Percentiles rank a stretch among this genome's conserved stretches.
These are phyloP conservation scores for Crithidia acanthocephali DNA, from an alignment of 208 protist species.

Conservation along the genomic window DNA sequence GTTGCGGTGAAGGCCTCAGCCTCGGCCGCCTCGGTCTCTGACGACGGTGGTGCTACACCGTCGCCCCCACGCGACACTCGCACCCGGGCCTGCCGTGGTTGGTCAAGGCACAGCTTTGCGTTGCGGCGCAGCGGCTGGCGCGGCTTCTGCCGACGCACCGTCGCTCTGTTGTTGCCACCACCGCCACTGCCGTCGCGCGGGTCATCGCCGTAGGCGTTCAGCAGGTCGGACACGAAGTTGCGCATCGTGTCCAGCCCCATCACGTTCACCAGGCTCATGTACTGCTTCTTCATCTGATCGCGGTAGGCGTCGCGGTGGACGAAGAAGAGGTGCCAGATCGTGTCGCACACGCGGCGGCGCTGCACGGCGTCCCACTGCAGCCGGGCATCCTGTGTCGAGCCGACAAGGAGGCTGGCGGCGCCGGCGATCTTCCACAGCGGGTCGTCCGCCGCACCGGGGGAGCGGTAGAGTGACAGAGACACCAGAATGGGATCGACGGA, in stretches of 20 bases:
- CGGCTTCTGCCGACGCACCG: slow-evolving; percentile 44
- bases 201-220: slow-evolving; percentile 40
- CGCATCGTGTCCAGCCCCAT: slow-evolving; percentile 75
- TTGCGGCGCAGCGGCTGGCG: slow-evolving; percentile 41
- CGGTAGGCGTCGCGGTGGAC: slow-evolving; percentile 72
- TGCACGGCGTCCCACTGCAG: slow-evolving; percentile 74
- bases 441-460: slow-evolving; percentile 67
- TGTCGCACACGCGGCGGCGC: slow-evolving; percentile 54
- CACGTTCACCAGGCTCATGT: slow-evolving; percentile 76
- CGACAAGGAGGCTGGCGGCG: slow-evolving; percentile 67
- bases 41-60: not conserved
- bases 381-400: slow-evolving; percentile 69
- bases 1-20: slow-evolving; percentile 1
- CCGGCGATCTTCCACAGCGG: slow-evolving; percentile 71
- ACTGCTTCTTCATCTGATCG: slow-evolving; percentile 56
- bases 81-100: not conserved
- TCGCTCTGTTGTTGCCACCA: not conserved
- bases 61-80: not conserved
- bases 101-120: slow-evolving; percentile 9
- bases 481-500: slow-evolving; percentile 64
- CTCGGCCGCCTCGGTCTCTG: not conserved
- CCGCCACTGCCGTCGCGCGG: slow-evolving; percentile 1
- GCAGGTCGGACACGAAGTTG: slow-evolving; percentile 71
- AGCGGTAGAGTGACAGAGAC: slow-evolving; percentile 80
- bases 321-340: slow-evolving; percentile 70